Base-by-base conservation (phyloP, 768 basidiomycete species). In the Tephrocybe sp. region DNA sequence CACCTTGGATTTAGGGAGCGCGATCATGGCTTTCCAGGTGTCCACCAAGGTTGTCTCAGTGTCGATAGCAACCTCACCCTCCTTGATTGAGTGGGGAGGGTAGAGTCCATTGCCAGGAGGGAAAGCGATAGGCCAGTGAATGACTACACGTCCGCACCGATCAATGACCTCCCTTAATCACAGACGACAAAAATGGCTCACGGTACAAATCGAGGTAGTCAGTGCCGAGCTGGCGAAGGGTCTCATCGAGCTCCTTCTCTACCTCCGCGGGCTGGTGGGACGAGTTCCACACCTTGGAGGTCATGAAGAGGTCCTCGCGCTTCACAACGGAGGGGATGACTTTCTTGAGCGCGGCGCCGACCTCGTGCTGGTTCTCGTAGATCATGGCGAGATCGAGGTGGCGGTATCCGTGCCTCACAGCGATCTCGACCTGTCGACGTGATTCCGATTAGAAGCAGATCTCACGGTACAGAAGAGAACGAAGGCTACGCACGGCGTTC, bases 361-460 rank as follows among this genome's bases (percentile, higher is more conserved):
- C 82, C 68, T 88, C 88, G 51, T 83, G 75, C 67, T 92, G 91
- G 67, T 93, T 94, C 55, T 74, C 63, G 68, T 93, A 93, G 41
- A 88, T 73, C 79, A 80, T 79, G 3, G 91, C 92, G 17, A 89
- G 78, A 67, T 95, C 92, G 57, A 95, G 80, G 68, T 95, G 92
- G 43, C 89, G 77, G 66, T 93, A 93, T 1, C 90, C 90, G 58
- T 79, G 77, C 46, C 77, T 74, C 28, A 94, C 77, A 24, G 92
- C 91, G 58, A 76, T 73, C 65, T 88, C 86, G 45, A 90, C 87
- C 89, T 90, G 54, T 36, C 12, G 9, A 15, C 42, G 7, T 47
- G 32, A 57, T 25, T 5, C 7, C 17, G 23, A 54, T 53, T 33
- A 51, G 45, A 38, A 37, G 41, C 36, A 24, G 23, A 9, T 45